Evolutionary conservation across 2,329 filamentous ascomycete species (phyloP).

Genomic region (Fusarium concolor): DNA sequence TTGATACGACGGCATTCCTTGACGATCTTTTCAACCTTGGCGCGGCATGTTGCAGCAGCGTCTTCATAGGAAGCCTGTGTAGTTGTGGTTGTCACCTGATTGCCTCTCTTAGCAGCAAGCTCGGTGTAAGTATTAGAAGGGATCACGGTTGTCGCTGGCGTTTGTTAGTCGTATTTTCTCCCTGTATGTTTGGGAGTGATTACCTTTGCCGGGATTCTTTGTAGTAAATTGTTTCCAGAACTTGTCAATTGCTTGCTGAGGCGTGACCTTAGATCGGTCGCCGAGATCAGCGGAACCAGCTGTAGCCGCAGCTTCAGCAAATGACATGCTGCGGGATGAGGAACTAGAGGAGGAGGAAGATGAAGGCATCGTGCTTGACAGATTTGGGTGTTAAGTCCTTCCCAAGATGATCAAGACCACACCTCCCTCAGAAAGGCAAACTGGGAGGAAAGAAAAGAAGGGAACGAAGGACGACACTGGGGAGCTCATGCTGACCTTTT

Average conservation of each 20-base stretch:
- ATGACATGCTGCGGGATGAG: conserved; percentile 8
- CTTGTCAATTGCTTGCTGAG: conserved; percentile 75
- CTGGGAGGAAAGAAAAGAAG: background rate
- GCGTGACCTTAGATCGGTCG: conserved; percentile 60
- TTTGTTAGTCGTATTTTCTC: background rate
- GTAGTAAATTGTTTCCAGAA: conserved; percentile 80
- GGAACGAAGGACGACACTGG: background rate
- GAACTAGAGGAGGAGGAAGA: conserved; percentile 20
- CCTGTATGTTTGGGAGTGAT: background rate
- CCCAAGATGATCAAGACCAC: background rate
- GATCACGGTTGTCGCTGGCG: conserved; percentile 72
- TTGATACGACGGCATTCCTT: conserved; percentile 79
- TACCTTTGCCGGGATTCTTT: conserved; percentile 76
- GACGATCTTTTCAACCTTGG: conserved; percentile 71
- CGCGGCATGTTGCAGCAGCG: conserved; percentile 74
- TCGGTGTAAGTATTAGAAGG: conserved; percentile 75
- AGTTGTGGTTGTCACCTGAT: conserved; percentile 65
- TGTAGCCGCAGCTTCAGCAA: conserved; percentile 8
- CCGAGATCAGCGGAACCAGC: conserved; percentile 12
- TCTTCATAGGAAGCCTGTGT: conserved; percentile 78
- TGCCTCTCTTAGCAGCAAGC: conserved; percentile 67
- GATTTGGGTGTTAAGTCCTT: too few relatives aligned
- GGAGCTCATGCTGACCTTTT: conserved; percentile 12
- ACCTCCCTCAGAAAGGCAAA: background rate
- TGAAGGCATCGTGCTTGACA: conserved; percentile 19